Evolutionary conservation across 1,284 basidiomycete genomes (phyloP), one percentile per base, ranked within the genome.

Genomic region (Pseudozyma hubeiensis): DNA sequence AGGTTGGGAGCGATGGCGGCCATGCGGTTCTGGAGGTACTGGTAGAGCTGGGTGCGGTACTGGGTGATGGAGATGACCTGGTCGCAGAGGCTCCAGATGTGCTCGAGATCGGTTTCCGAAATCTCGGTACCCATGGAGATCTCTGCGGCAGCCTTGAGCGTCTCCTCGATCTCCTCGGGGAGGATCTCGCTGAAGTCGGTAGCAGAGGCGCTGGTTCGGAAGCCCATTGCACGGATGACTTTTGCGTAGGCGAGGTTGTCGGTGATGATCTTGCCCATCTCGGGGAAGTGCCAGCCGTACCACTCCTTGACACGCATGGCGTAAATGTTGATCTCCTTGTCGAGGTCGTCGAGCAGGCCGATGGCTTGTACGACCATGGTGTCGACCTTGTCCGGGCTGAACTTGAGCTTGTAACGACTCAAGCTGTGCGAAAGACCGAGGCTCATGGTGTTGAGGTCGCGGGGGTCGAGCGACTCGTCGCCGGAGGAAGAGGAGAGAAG

Each of bases 241-340:
- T 94, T 96, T 64, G 97, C 94, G 85, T 98, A 99, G 29, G 95
- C 94, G 59, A 96, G 87, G 86, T 97, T 99, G 88, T 99, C 96
- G 74, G 91, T 90, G 78, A 98, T 92, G 85, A 99, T 97, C 88
- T 98, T 98, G 79, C 91, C 93, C 92, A 99, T 93, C 86, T 99
- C 96, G 10, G 96, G 96, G 89, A 98, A 98, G 87, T 99, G 96
- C 96, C 96, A 99, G 29, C 96, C 96, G 84, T 98, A 99, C 96
- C 96, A 99, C 89, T 98, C 96, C 89, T 98, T 98, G 60, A 97
- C 93, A 83, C 96, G 90, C 96, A 99, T 99, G 19, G 94, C 90
- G 84, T 98, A 99, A 65, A 98, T 97, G 87, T 99, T 99, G 85
- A 98, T 93, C 87, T 99, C 96, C 87, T 99, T 99, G 90, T 99